These are phyloP conservation scores for Xerophyta viscosa DNA, from an alignment of 106 monocot genomes.

Conservation along the genomic window DNA sequence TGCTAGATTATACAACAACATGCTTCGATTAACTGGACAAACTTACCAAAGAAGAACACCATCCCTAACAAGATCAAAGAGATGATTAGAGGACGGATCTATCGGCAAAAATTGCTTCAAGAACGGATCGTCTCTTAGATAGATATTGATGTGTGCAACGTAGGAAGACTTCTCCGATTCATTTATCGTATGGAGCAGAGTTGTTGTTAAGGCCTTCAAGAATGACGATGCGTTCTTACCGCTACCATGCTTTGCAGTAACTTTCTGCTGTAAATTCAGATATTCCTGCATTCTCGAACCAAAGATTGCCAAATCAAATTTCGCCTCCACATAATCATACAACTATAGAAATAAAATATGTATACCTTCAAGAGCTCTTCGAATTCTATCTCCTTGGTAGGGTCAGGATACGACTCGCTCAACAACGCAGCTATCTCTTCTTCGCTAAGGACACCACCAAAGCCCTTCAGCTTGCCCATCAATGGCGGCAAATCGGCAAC, in stretches of 20 bases:
- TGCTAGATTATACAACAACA: not conserved
- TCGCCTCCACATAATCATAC: not conserved
- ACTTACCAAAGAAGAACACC: constrained; percentile 86
- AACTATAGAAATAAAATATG: not conserved
- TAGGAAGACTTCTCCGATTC: constrained; percentile 82
- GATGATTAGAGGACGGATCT: constrained; percentile 49
- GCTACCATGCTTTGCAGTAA: constrained; percentile 29
- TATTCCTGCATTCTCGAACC: constrained; percentile 31
- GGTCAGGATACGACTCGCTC: constrained; percentile 43
- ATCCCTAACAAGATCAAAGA: constrained; percentile 72
- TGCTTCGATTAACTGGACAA: not conserved
- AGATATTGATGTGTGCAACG: constrained; percentile 76
- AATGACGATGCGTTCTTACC: constrained; percentile 46
- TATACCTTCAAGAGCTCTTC: constrained; percentile 71
- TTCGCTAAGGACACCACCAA: constrained; percentile 41
- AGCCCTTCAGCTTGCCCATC: constrained; percentile 59
- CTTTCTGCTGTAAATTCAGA: constrained; percentile 41
- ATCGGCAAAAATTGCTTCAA: constrained; percentile 62
- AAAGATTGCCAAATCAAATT: not conserved
- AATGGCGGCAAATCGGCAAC: constrained; percentile 41
- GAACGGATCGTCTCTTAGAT: constrained; percentile 66
- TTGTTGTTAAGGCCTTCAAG: constrained; percentile 65
- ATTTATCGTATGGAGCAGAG: constrained; percentile 66
- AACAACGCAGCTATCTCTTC: constrained; percentile 51
- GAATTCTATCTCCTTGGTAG: constrained; percentile 57